These are phyloP conservation scores for Tuber aestivum DNA, from an alignment of 495 filamentous ascomycete species.

Conservation along the genomic window DNA sequence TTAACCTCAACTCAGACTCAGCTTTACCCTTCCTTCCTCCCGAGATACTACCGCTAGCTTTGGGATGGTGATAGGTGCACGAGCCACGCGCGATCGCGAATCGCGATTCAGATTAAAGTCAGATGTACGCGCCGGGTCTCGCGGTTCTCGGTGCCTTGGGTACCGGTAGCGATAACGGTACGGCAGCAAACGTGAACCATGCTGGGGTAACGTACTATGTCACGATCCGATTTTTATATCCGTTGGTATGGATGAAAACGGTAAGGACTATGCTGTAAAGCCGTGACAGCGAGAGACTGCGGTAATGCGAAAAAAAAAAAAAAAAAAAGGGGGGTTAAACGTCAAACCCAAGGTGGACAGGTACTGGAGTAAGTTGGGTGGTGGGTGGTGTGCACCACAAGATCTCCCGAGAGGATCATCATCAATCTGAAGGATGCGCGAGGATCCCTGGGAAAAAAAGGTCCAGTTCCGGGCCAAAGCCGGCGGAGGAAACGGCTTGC, in stretches of 20 bases:
- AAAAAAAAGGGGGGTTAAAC: neutral
- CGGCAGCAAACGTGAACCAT: neutral
- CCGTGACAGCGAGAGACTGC: neutral
- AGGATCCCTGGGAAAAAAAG: constrained; percentile 19
- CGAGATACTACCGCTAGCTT: neutral
- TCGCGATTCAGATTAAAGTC: neutral
- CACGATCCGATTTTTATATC: neutral
- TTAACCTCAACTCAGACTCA: neutral
- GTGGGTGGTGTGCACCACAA: constrained; percentile 18
- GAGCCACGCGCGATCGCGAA: constrained; percentile 3
- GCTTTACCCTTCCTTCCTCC: neutral
- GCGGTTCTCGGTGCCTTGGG: neutral
- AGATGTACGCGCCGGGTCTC: neutral
- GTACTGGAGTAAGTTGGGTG: neutral
- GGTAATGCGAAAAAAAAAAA: neutral
- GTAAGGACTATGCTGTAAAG: neutral
- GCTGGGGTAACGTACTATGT: neutral
- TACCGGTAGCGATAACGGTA: neutral
- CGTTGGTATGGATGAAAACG: neutral
- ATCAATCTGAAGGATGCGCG: constrained; percentile 15
- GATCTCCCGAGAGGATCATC: constrained; percentile 39
- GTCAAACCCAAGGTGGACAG: neutral
- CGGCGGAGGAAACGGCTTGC: constrained; percentile 1
- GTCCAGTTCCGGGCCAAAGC: neutral
- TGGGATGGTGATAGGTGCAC: constrained; percentile 1